Conservation (phyloP, 1,139 yeast genomes). For the Yamadazyma dushanensis region DNA sequence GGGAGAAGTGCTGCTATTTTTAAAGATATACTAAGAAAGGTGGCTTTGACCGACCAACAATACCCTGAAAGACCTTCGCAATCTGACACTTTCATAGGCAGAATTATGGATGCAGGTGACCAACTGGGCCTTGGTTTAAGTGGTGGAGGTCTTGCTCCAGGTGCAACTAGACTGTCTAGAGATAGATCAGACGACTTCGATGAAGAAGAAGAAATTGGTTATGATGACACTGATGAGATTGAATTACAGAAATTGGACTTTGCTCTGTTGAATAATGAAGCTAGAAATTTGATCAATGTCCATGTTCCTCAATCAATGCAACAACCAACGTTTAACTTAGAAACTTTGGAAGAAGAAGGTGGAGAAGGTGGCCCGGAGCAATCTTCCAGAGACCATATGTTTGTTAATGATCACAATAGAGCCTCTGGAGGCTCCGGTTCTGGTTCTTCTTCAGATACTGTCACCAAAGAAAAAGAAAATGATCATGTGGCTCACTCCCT, state of each 20-base stretch:
- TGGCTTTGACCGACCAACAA: slow-evolving; percentile 36
- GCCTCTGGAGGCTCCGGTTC: slow-evolving; percentile 1
- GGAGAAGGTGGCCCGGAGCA: slow-evolving; percentile 5
- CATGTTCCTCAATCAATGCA: slow-evolving; percentile 32
- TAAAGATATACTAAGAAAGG: slow-evolving; percentile 35
- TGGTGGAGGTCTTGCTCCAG: slow-evolving; percentile 48
- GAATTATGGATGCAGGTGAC: slow-evolving; percentile 29
- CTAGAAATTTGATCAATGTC: slow-evolving; percentile 37
- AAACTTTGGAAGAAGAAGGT: neutral
- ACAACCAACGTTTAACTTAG: slow-evolving; percentile 10
- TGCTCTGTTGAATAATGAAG: slow-evolving; percentile 41
- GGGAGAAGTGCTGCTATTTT: slow-evolving; percentile 21
- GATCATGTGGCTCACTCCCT: slow-evolving; percentile 2
- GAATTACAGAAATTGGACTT: slow-evolving; percentile 39
- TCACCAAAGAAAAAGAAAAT: slow-evolving; percentile 1
- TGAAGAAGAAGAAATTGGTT: slow-evolving; percentile 23
- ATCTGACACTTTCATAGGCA: slow-evolving; percentile 43
- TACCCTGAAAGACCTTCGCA: slow-evolving; percentile 22
- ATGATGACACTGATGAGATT: slow-evolving; percentile 21
- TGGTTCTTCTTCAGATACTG: slow-evolving; percentile 5
- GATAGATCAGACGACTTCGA: slow-evolving; percentile 21
- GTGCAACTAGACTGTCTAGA: slow-evolving; percentile 28
- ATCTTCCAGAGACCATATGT: slow-evolving; percentile 17
- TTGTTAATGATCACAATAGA: slow-evolving; percentile 1
- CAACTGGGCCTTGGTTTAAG: slow-evolving; percentile 27